These are phyloP conservation scores for Fusarium ambrosium DNA, from an alignment of 2,329 filamentous ascomycete genomes.

Conservation along the genomic window DNA sequence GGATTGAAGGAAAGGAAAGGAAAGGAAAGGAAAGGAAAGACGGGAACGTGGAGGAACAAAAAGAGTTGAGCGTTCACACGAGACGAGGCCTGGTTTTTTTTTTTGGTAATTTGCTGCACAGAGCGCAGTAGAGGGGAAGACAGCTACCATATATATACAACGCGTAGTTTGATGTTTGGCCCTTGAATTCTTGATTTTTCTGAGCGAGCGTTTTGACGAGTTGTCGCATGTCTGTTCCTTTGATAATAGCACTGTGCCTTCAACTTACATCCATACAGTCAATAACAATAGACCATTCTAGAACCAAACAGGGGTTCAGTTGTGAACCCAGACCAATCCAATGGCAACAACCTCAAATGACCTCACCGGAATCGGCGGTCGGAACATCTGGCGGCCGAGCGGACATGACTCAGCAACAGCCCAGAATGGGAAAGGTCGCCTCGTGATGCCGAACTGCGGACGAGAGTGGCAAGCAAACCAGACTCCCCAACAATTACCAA, in stretches of 20 bases:
- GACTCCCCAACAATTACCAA: constrained; percentile 32
- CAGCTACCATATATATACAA: constrained; percentile 5
- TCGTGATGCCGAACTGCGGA: constrained; percentile 49
- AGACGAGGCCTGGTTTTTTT: background rate
- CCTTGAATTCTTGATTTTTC: background rate
- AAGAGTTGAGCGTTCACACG: constrained; percentile 7
- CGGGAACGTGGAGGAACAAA: background rate
- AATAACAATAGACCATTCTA: background rate
- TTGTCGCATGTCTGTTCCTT: background rate
- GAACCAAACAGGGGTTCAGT: constrained; percentile 2
- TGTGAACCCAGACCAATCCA: constrained; percentile 6
- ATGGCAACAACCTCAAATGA: constrained; percentile 13
- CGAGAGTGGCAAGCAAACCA: constrained; percentile 46
- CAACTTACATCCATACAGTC: background rate
- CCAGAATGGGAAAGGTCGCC: constrained; percentile 44
- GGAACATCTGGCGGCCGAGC: constrained; percentile 43
- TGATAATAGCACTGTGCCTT: background rate
- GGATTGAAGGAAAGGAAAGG: background rate
- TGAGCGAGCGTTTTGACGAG: background rate
- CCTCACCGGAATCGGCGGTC: constrained; percentile 17
- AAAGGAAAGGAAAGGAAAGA: background rate
- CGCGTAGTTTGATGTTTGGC: background rate
- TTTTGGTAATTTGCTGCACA: background rate
- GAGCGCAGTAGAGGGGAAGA: constrained; percentile 1
- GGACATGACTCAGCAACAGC: constrained; percentile 44